Evolutionary conservation across 208 protist species (phyloP).

Genomic region (Wallacemonas sp.): DNA sequence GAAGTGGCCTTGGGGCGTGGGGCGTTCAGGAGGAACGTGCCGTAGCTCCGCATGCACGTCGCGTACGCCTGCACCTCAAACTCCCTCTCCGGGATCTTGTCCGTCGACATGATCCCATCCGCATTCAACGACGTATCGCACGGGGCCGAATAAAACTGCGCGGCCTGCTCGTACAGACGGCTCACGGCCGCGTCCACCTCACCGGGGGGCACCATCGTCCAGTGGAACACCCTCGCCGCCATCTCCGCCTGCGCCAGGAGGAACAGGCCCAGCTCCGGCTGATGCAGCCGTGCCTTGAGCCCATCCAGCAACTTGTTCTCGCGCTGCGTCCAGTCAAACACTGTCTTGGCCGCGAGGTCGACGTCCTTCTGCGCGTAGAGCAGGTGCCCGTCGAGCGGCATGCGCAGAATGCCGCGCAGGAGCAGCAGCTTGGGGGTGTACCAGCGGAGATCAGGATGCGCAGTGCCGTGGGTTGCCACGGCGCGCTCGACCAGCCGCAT

Average conservation of each 20-base stretch:
- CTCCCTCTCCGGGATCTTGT: slow-evolving; percentile 22
- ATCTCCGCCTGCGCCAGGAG: slow-evolving; percentile 73
- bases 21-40: slow-evolving; percentile 68
- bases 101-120: slow-evolving; percentile 77
- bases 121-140: slow-evolving; percentile 65
- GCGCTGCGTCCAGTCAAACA: slow-evolving; percentile 45
- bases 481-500: slow-evolving; percentile 38
- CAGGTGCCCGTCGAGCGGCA: slow-evolving; percentile 75
- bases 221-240: slow-evolving; percentile 65
- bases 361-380: slow-evolving; percentile 46
- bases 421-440: slow-evolving; percentile 73
- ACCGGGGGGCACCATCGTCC: slow-evolving; percentile 29
- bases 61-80: slow-evolving; percentile 64
- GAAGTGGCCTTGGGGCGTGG: slow-evolving; percentile 45
- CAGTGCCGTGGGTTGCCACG: slow-evolving; percentile 32
- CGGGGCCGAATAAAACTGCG: slow-evolving; percentile 66
- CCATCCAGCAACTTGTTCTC: slow-evolving; percentile 58
- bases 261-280: slow-evolving; percentile 77
- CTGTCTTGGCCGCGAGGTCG: slow-evolving; percentile 50
- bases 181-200: slow-evolving; percentile 48
- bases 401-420: slow-evolving; percentile 68
- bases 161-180: slow-evolving; percentile 44
- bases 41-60: slow-evolving; percentile 64
- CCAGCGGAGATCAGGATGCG: slow-evolving; percentile 55
- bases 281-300: slow-evolving; percentile 39